phyloP scores from a whole-genome alignment of 1,284 basidiomycete genomes.

The Rhodotorula sp. region DNA sequence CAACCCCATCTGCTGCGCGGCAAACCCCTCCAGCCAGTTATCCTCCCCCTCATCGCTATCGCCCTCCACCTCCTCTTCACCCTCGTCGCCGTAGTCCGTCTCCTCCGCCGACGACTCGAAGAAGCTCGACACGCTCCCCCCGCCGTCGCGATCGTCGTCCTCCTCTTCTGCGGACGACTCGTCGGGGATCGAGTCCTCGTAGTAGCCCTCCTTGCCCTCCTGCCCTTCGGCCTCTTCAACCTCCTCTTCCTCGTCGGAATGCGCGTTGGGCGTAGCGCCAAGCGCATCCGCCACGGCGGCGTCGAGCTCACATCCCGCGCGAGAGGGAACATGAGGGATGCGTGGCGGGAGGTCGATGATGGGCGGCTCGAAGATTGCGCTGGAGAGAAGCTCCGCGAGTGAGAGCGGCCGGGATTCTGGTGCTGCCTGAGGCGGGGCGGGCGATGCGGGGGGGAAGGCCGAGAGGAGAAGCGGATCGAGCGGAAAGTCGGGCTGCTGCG shows the following conservation, averaged over 20 bases:
- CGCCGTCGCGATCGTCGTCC: conserved; percentile 9
- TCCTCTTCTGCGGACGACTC: conserved; percentile 18
- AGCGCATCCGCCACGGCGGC: conserved; percentile 7
- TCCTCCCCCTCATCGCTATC: neutral
- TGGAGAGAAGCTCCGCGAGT: conserved; percentile 27
- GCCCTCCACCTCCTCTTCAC: neutral
- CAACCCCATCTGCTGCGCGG: conserved; percentile 17
- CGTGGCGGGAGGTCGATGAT: conserved; percentile 22
- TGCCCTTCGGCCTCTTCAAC: neutral
- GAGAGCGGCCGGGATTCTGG: conserved; percentile 9
- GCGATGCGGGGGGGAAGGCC: neutral
- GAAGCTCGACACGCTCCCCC: conserved; percentile 24
- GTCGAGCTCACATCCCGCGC: neutral
- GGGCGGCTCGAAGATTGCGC: conserved; percentile 29
- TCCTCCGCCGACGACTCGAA: conserved; percentile 23
- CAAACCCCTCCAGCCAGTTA: conserved; percentile 3
- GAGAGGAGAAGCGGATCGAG: conserved; percentile 2
- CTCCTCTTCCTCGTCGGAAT: neutral
- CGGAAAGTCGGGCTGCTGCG: neutral
- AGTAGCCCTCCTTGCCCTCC: conserved; percentile 9
- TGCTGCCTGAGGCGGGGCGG: neutral
- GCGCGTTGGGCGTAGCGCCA: neutral
- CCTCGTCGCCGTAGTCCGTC: conserved; percentile 6
- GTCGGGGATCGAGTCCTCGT: conserved; percentile 33
- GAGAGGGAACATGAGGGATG: neutral